These are phyloP conservation scores for Lasiosphaeria miniovina DNA, from an alignment of 495 filamentous ascomycete genomes.

Conservation along the genomic window DNA sequence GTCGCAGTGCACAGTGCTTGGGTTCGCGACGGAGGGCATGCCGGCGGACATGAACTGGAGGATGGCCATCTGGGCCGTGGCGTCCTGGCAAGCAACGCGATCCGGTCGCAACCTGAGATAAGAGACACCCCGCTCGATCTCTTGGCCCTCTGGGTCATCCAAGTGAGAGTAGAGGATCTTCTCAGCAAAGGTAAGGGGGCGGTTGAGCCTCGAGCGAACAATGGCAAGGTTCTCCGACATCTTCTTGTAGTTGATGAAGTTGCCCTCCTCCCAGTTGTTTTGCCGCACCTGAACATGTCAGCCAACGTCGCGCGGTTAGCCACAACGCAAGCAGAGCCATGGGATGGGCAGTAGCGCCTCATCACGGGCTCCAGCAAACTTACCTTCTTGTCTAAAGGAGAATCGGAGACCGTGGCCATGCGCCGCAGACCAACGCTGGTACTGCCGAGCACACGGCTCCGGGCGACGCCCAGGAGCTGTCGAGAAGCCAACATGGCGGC, in stretches of 20 bases:
- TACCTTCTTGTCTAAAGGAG: constrained; percentile 54
- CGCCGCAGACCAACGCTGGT: constrained; percentile 48
- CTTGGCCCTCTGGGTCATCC: constrained; percentile 93
- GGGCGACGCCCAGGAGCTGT: constrained; percentile 52
- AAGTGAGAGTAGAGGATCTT: constrained; percentile 99
- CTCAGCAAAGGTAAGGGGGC: constrained; percentile 92
- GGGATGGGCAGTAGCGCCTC: not conserved
- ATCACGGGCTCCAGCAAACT: constrained; percentile 4
- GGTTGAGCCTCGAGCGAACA: constrained; percentile 83
- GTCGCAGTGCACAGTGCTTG: constrained; percentile 97
- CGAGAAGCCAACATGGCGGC: constrained; percentile 55
- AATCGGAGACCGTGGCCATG: constrained; percentile 54
- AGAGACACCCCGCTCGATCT: constrained; percentile 90
- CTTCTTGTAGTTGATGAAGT: constrained; percentile 74
- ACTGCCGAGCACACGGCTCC: constrained; percentile 44
- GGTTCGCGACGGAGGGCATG: constrained; percentile 91
- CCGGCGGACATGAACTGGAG: constrained; percentile 99
- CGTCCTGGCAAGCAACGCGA: constrained; percentile 98
- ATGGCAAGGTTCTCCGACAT: constrained; percentile 96
- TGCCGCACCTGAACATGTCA: constrained; percentile 43
- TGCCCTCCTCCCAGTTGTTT: constrained; percentile 55
- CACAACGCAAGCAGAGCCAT: not conserved
- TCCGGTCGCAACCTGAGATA: constrained; percentile 96
- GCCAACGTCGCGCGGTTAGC: not conserved
- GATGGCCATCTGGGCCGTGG: constrained; percentile 99